phyloP scores from a whole-genome alignment of 2,329 filamentous ascomycete species.

The Sporothrix mexicana region DNA sequence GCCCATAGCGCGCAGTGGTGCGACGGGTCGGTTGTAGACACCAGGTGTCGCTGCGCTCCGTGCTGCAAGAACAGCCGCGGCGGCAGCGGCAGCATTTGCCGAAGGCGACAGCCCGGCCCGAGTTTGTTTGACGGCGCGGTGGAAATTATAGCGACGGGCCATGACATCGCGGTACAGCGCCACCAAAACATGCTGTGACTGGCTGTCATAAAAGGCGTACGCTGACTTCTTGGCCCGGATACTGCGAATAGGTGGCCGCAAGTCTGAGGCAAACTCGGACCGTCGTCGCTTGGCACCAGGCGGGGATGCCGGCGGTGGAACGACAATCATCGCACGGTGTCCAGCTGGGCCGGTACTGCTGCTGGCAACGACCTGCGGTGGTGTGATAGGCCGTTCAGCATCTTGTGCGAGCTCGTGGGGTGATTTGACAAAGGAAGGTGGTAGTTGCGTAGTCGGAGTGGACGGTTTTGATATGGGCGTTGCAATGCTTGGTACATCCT shows the following conservation, averaged over 20 bases:
- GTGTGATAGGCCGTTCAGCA: conserved; percentile 10
- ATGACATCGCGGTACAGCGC: conserved; percentile 35
- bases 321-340: conserved; percentile 49
- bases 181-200: conserved; percentile 26
- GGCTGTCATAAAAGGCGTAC: conserved; percentile 34
- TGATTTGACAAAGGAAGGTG: not conserved
- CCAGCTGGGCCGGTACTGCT: conserved; percentile 54
- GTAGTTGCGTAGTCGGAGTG: not conserved
- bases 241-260: conserved; percentile 32
- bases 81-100: conserved; percentile 10
- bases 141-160: conserved; percentile 35
- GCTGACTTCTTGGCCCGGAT: conserved; percentile 29
- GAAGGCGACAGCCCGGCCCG: not conserved
- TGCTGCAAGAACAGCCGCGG: not conserved
- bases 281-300: conserved; percentile 34
- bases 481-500: not conserved
- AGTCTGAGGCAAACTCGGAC: conserved; percentile 36
- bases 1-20: not conserved
- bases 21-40: not conserved
- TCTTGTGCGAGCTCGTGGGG: not conserved
- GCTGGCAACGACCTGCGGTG: conserved; percentile 62
- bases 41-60: not conserved
- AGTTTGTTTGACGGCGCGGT: conserved; percentile 34
- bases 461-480: not conserved
- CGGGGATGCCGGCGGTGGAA: conserved; percentile 30